Base-by-base conservation (phyloP, 306 rosid species). In the Echinosophora koreensis region DNA sequence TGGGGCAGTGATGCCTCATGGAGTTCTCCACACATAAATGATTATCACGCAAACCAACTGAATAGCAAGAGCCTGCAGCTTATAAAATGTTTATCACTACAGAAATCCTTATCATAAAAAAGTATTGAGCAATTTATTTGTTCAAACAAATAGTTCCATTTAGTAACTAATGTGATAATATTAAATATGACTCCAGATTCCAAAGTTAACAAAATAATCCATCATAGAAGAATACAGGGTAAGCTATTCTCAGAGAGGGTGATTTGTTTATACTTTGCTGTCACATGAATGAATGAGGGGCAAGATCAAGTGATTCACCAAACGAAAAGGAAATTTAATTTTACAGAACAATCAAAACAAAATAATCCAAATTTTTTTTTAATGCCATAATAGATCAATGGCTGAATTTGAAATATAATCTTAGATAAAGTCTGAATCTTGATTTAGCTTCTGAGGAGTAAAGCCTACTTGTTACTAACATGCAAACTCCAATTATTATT, bases 1-100 rank as follows among this genome's bases (percentile, higher is more conserved):
- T 96, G 47, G 99, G 93, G 69, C 99, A 96, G 79, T 96, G 98
- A 83, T 96, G 97, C 76, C 87, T 82, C 99, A 96, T 96, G 83
- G 99, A 92, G 88, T 96, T 88, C 88, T 96, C 99, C 74, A 96
- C 88, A 54, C 98, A 96, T 70, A 72, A 73, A 88, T 96, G 99
- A 81, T 96, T 96, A 82, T 82, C 90, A 0, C 89, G 97, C 82
- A 96, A 86, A 71, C 11, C 17, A 76, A 79, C 55, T 6, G 92
- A 83, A 85, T 96, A 92, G 86, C 99, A 96, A n/a, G 97, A 89
- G 65, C 93, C 99, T 92, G 83, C 73, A 76, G n/a, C 27, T 73
- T 16, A 73, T 30, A 79, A 57, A 66, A 54, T 61, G 60, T 37
- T 61, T 13, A 73, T 83, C 8, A 79, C 16, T 12, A 54, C 16